Conservation (phyloP, 1,139 yeast genomes). For the Debaryomyces nepalensis region DNA sequence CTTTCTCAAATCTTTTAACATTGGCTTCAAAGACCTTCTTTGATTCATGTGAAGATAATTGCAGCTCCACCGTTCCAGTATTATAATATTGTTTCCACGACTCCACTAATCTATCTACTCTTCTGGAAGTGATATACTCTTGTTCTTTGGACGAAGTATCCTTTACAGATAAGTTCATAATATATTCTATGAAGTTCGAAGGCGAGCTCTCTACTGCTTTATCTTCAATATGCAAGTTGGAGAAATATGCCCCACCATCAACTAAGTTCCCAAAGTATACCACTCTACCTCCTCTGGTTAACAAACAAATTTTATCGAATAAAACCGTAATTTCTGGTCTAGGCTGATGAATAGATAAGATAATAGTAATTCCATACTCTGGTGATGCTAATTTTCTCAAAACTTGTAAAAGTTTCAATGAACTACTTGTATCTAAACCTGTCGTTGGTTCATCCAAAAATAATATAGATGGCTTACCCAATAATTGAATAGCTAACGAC, state of each 20-base stretch:
- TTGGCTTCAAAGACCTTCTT: constrained; percentile 26
- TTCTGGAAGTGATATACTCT: constrained; percentile 46
- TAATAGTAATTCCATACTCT: constrained; percentile 66
- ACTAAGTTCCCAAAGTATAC: constrained; percentile 61
- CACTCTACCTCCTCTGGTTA: constrained; percentile 68
- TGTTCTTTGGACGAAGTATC: constrained; percentile 53
- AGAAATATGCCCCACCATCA: constrained; percentile 56
- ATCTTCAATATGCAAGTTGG: constrained; percentile 26
- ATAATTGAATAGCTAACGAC: constrained; percentile 76
- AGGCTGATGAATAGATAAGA: constrained; percentile 85
- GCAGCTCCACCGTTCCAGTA: constrained; percentile 6
- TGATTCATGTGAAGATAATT: constrained; percentile 19
- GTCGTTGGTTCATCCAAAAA: constrained; percentile 91
- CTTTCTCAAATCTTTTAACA: constrained; percentile 30
- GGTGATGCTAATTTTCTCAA: constrained; percentile 56
- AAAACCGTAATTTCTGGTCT: constrained; percentile 69
- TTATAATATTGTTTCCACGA: constrained; percentile 48
- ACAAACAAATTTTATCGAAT: constrained; percentile 72
- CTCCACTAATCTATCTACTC: constrained; percentile 51
- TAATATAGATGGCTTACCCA: constrained; percentile 74
- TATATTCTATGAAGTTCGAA: constrained; percentile 57
- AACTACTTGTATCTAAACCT: constrained; percentile 81
- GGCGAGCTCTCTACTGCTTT: constrained; percentile 13
- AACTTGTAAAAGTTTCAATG: constrained; percentile 65
- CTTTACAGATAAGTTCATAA: constrained; percentile 72